phyloP scores from a whole-genome alignment of 345 rosid genomes.

The Eucalyptus paniculata region DNA sequence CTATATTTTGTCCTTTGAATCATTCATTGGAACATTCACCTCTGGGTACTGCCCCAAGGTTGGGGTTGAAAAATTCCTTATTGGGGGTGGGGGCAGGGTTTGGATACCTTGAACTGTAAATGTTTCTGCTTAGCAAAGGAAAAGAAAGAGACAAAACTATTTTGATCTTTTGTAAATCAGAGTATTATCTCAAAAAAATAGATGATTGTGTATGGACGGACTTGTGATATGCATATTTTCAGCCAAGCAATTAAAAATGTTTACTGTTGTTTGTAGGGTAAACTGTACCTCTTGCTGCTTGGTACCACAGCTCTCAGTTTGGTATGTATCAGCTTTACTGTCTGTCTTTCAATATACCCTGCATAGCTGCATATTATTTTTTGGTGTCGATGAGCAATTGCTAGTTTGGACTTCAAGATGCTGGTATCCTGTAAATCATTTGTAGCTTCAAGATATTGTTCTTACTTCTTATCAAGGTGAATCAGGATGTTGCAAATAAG shows the following conservation, averaged over 20 bases:
- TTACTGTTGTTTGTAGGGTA: constrained; percentile 40
- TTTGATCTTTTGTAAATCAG: not conserved
- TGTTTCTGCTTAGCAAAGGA: not conserved
- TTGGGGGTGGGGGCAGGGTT: not conserved
- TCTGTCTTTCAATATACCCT: not conserved
- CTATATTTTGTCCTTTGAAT: not conserved
- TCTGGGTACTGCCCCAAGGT: not conserved
- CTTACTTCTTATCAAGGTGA: not conserved
- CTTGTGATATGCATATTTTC: not conserved
- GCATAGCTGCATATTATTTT: not conserved
- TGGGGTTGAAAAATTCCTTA: not conserved
- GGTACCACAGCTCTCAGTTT: constrained; percentile 92
- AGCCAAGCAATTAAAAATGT: not conserved
- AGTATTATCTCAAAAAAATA: not conserved
- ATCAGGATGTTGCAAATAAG: not conserved
- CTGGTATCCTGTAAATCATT: not conserved
- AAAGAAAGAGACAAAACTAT: not conserved
- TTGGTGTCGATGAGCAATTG: not conserved
- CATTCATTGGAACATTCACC: not conserved
- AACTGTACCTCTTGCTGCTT: constrained; percentile 76
- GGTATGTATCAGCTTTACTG: constrained; percentile 17
- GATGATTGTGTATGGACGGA: not conserved
- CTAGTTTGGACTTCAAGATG: not conserved
- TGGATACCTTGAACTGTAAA: not conserved
- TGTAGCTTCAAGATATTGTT: not conserved